Percentiles rank a stretch among this genome's conserved stretches.
phyloP scores from a whole-genome alignment of 2,329 filamentous ascomycete genomes.

The Chaetoscypha palmicola region DNA sequence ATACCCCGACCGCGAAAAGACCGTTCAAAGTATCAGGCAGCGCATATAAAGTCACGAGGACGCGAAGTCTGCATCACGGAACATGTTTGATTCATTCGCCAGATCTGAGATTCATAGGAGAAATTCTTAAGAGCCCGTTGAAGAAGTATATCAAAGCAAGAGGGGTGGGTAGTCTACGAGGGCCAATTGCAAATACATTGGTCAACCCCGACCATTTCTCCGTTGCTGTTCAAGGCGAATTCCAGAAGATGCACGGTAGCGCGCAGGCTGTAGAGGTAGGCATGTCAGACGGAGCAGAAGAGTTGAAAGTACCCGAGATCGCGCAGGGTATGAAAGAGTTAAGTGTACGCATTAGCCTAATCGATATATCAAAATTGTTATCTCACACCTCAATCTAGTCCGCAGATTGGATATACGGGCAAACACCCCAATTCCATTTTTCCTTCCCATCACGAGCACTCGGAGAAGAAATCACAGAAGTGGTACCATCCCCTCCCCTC shows the following conservation, averaged over 20 bases:
- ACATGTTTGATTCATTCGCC: constrained; percentile 78
- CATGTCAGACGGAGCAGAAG: constrained; percentile 13
- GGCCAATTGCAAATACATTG: constrained; percentile 72
- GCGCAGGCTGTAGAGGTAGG: constrained; percentile 21
- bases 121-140: constrained; percentile 71
- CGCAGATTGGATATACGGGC: constrained; percentile 9
- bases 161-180: constrained; percentile 87
- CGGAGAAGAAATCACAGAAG: not conserved
- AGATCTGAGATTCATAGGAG: constrained; percentile 62
- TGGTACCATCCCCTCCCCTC: not conserved
- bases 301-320: constrained; percentile 6
- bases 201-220: constrained; percentile 43
- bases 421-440: constrained; percentile 11
- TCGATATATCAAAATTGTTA: not conserved
- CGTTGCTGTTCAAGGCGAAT: constrained; percentile 55
- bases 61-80: constrained; percentile 82
- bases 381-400: constrained; percentile 6
- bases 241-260: constrained; percentile 57
- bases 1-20: constrained; percentile 31
- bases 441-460: not conserved
- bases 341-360: constrained; percentile 2
- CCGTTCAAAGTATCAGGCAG: constrained; percentile 84
- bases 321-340: constrained; percentile 5
- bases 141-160: constrained; percentile 69
- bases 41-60: constrained; percentile 83